These are phyloP conservation scores for Candida xiaguanensis DNA, from an alignment of 805 yeast genomes.

Conservation along the genomic window DNA sequence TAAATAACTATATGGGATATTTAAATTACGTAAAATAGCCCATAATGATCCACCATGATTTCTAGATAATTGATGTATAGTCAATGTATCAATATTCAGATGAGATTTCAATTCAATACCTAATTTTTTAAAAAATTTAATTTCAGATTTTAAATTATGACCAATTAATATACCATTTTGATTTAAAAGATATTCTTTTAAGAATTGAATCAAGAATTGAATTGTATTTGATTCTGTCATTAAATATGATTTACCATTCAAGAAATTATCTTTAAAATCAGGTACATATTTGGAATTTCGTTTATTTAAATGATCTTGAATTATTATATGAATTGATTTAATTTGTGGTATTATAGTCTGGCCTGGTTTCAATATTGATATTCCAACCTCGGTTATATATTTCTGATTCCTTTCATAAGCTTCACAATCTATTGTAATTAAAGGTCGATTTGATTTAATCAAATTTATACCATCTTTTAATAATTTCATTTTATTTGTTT, in stretches of 20 bases:
- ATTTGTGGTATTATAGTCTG: conserved; percentile 41
- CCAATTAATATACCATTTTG: conserved; percentile 48
- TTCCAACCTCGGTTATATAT: conserved; percentile 55
- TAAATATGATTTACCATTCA: conserved; percentile 48
- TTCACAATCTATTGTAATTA: conserved; percentile 54
- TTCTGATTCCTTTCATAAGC: conserved; percentile 47
- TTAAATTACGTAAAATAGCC: conserved; percentile 41
- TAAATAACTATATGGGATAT: conserved; percentile 54
- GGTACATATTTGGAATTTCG: conserved; percentile 48
- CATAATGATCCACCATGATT: conserved; percentile 42
- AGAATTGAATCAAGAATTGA: conserved; percentile 36
- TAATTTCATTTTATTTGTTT: conserved; percentile 7
- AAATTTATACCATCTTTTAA: conserved; percentile 16
- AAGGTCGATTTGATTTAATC: conserved; percentile 24
- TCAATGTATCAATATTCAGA: conserved; percentile 45
- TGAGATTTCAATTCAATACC: conserved; percentile 46
- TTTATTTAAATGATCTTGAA: conserved; percentile 38
- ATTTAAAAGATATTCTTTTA: conserved; percentile 39
- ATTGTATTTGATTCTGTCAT: conserved; percentile 34
- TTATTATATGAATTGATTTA: conserved; percentile 40
- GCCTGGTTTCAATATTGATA: conserved; percentile 52
- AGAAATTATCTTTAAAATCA: conserved; percentile 48
- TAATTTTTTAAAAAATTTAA: conserved; percentile 44
- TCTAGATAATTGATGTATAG: conserved; percentile 40
- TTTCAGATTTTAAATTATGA: conserved; percentile 54